Conservation (phyloP, 1,284 basidiomycete species). For the Malassezia restricta region DNA sequence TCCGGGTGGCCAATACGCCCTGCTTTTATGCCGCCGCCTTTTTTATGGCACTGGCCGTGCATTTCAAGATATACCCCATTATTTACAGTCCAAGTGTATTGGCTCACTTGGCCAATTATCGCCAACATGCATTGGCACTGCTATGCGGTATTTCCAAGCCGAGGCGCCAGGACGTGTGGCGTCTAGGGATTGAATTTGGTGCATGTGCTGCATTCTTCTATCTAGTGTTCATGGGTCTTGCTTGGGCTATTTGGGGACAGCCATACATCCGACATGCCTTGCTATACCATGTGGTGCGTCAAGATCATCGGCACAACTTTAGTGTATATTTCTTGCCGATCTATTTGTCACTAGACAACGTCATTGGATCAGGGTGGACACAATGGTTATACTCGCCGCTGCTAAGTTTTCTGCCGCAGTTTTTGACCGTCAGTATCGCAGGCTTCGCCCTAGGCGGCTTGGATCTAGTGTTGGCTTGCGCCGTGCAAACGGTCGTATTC, state of each 20-base stretch:
- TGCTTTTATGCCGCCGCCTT: conserved; percentile 20
- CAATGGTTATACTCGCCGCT: conserved; percentile 19
- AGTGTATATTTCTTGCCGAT: conserved; percentile 91
- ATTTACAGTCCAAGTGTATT: conserved; percentile 73
- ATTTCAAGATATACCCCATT: conserved; percentile 58
- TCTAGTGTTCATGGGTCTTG: conserved; percentile 54
- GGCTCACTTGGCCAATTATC: conserved; percentile 51
- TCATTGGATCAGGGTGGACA: background rate
- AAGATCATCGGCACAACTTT: conserved; percentile 96
- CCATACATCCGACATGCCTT: conserved; percentile 85
- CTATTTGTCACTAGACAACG: conserved; percentile 54
- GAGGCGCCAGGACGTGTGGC: conserved; percentile 4
- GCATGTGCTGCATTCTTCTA: conserved; percentile 61
- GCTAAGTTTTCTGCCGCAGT: conserved; percentile 55
- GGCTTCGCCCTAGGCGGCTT: conserved; percentile 58
- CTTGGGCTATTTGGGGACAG: conserved; percentile 56
- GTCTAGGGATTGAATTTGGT: conserved; percentile 58
- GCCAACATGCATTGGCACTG: conserved; percentile 4
- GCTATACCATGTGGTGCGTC: conserved; percentile 76
- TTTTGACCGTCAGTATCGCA: conserved; percentile 56
- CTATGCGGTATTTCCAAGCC: conserved; percentile 10
- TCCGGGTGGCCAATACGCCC: conserved; percentile 2
- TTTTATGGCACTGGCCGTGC: conserved; percentile 31
- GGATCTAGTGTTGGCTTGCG: conserved; percentile 67
- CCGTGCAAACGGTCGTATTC: conserved; percentile 78